phyloP scores from a whole-genome alignment of 805 yeast species.

The Pichia californica region DNA sequence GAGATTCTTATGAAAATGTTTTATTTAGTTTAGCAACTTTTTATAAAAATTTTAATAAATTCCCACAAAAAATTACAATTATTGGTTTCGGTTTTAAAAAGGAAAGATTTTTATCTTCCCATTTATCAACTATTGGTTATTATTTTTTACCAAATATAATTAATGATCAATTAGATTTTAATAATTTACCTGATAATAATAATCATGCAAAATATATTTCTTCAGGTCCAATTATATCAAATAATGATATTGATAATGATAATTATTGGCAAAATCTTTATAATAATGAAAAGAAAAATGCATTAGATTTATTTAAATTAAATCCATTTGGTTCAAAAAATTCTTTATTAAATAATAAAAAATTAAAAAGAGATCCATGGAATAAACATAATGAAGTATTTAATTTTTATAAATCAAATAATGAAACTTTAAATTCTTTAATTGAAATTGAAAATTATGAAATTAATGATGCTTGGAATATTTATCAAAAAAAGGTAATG shows the following conservation, averaged over 20 bases:
- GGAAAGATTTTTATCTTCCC: constrained; percentile 48
- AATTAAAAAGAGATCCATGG: constrained; percentile 50
- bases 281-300: constrained; percentile 44
- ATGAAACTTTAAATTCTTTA: constrained; percentile 15
- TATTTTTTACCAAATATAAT: neutral
- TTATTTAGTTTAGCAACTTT: constrained; percentile 53
- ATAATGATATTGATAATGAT: constrained; percentile 6
- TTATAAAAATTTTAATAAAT: constrained; percentile 37
- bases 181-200: constrained; percentile 17
- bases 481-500: constrained; percentile 13
- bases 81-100: constrained; percentile 74
- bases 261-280: constrained; percentile 37
- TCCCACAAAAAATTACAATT: constrained; percentile 49
- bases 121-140: constrained; percentile 45
- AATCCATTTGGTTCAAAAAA: constrained; percentile 55
- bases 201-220: constrained; percentile 45
- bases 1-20: constrained; percentile 77
- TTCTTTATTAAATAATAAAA: constrained; percentile 40
- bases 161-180: neutral
- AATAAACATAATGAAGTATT: constrained; percentile 5
- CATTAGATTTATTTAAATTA: constrained; percentile 42
- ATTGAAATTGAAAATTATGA: constrained; percentile 27
- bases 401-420: constrained; percentile 7
- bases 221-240: constrained; percentile 44
- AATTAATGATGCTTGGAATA: constrained; percentile 19